Evolutionary conservation across 164 flowering plant species (phyloP).

Genomic region (Magnolia changhungtana): DNA sequence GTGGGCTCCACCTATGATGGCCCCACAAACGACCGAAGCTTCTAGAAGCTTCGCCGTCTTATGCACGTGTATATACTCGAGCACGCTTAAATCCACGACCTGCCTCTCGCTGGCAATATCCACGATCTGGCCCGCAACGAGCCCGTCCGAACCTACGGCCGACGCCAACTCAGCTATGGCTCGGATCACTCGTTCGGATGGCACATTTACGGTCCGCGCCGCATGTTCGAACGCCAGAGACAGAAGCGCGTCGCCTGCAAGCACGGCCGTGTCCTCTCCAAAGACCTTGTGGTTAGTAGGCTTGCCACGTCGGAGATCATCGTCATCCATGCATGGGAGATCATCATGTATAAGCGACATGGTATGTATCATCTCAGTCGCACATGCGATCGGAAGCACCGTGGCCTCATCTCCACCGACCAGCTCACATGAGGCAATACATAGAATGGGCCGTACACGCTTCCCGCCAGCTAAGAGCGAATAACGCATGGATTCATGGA

Average conservation of each 20-base stretch:
- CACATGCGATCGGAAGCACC: slow-evolving; percentile 52
- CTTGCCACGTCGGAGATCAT: slow-evolving; percentile 44
- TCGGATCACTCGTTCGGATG: slow-evolving; percentile 24
- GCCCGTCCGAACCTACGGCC: slow-evolving; percentile 36
- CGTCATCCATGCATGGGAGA: slow-evolving; percentile 59
- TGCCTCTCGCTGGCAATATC: slow-evolving; percentile 30
- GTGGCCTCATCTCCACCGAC: slow-evolving; percentile 46
- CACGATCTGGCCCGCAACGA: slow-evolving; percentile 38
- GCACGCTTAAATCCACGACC: slow-evolving; percentile 15
- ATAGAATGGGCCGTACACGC: slow-evolving; percentile 48
- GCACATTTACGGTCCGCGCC: slow-evolving; percentile 19
- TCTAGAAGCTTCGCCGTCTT: slow-evolving; percentile 39
- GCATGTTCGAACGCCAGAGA: slow-evolving; percentile 40
- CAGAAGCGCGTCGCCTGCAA: slow-evolving; percentile 40
- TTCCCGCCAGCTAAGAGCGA: slow-evolving; percentile 55
- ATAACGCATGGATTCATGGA: slow-evolving; percentile 48
- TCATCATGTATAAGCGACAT: slow-evolving; percentile 65
- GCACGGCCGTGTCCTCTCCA: slow-evolving; percentile 35
- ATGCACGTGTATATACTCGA: slow-evolving; percentile 39
- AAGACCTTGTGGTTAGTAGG: slow-evolving; percentile 40
- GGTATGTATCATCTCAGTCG: slow-evolving; percentile 60
- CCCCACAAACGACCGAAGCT: slow-evolving; percentile 38
- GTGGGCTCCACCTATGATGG: slow-evolving; percentile 30
- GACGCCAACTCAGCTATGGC: slow-evolving; percentile 30
- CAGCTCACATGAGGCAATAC: slow-evolving; percentile 50